Evolutionary conservation across 805 yeast species (phyloP).

Genomic region (Sugiyamaella qingdaonensis): DNA sequence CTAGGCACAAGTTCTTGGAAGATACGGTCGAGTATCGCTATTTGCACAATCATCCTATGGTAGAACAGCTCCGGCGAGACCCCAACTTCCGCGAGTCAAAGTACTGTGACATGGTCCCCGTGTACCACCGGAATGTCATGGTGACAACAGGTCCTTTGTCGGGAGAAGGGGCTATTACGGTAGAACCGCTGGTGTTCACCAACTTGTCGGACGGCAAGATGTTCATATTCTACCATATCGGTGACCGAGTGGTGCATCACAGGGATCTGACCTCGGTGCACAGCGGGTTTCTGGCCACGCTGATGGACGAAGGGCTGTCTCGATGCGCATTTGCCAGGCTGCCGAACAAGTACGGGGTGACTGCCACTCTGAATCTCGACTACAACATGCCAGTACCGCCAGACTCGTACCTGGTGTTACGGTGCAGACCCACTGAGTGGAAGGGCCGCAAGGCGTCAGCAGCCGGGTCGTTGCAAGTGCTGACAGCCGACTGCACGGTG

Average conservation of each 20-base stretch:
- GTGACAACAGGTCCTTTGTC: constrained; percentile 59
- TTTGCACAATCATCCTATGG: constrained; percentile 22
- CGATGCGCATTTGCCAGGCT: constrained; percentile 68
- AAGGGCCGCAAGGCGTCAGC: constrained; percentile 74
- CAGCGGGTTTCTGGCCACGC: constrained; percentile 72
- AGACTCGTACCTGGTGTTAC: constrained; percentile 56
- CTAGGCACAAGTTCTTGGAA: constrained; percentile 1
- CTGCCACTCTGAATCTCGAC: constrained; percentile 65
- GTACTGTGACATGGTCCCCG: constrained; percentile 28
- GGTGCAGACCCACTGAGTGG: constrained; percentile 55
- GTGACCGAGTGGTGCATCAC: constrained; percentile 50
- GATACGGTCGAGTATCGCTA: constrained; percentile 10
- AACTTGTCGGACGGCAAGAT: constrained; percentile 48
- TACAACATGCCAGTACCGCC: constrained; percentile 45
- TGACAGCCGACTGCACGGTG: constrained; percentile 14
- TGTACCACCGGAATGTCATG: constrained; percentile 17
- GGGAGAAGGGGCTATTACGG: constrained; percentile 63
- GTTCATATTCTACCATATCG: constrained; percentile 65
- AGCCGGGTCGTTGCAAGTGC: constrained; percentile 56
- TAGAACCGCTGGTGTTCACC: constrained; percentile 69
- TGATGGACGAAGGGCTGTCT: constrained; percentile 73
- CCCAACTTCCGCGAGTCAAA: constrained; percentile 23
- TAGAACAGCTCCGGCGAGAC: constrained; percentile 23
- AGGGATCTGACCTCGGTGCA: constrained; percentile 39
- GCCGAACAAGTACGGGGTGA: constrained; percentile 78